Conservation (phyloP, 1,139 yeast species). For the Pichia sp. region DNA sequence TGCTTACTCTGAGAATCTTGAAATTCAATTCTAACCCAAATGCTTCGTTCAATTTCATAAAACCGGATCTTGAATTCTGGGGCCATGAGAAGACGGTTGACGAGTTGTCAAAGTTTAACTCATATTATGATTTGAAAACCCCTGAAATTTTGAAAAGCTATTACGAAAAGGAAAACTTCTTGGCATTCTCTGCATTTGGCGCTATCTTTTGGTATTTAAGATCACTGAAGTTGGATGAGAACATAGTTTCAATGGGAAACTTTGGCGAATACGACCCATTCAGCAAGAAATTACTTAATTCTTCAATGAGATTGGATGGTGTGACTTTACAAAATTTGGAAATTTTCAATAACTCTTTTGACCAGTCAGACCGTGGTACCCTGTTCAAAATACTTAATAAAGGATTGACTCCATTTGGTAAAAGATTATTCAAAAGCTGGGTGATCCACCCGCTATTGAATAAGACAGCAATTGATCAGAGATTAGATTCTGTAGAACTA, state of each 20-base stretch:
- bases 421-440: slow-evolving; percentile 80
- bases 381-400: slow-evolving; percentile 74
- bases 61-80: slow-evolving; percentile 78
- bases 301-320: slow-evolving; percentile 81
- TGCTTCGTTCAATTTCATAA: slow-evolving; percentile 80
- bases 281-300: slow-evolving; percentile 40
- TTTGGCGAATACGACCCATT: slow-evolving; percentile 68
- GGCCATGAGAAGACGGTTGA: slow-evolving; percentile 74
- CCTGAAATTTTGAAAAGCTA: slow-evolving; percentile 54
- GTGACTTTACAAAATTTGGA: slow-evolving; percentile 87
- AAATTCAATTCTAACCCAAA: slow-evolving; percentile 69
- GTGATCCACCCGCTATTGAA: slow-evolving; percentile 79
- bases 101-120: slow-evolving; percentile 57
- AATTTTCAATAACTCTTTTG: slow-evolving; percentile 79
- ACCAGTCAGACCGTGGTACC: slow-evolving; percentile 88
- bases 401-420: slow-evolving; percentile 90
- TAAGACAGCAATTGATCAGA: slow-evolving; percentile 53
- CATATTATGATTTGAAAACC: slow-evolving; percentile 63
- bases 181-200: slow-evolving; percentile 82
- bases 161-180: slow-evolving; percentile 43
- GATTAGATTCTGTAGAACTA: slow-evolving; percentile 80
- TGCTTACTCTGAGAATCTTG: slow-evolving; percentile 64
- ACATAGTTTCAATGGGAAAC: slow-evolving; percentile 76
- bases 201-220: slow-evolving; percentile 78
- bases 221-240: slow-evolving; percentile 69